Evolutionary conservation across 2,329 filamentous ascomycete genomes (phyloP).

Genomic region (Fusarium poae): DNA sequence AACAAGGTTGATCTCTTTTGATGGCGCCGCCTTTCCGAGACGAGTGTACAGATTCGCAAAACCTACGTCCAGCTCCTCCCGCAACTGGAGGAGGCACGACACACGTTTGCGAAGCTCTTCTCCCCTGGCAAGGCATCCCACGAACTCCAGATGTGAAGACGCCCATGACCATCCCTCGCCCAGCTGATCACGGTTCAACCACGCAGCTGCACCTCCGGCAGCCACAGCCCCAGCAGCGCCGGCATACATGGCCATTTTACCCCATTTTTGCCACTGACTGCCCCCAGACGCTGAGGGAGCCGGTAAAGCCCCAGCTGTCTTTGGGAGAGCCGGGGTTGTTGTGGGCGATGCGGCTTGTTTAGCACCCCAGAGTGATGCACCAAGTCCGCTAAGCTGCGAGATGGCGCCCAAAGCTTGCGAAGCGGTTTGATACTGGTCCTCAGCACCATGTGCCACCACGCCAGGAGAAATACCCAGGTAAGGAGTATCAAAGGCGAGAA

Average conservation of each 20-base stretch:
- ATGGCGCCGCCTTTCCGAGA: slow-evolving; percentile 76
- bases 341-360: slow-evolving; percentile 47
- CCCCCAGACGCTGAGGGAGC: slow-evolving; percentile 47
- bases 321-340: slow-evolving; percentile 35
- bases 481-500: slow-evolving; percentile 94
- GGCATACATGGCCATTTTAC: slow-evolving; percentile 85
- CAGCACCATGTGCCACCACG: slow-evolving; percentile 87
- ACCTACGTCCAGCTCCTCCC: slow-evolving; percentile 75
- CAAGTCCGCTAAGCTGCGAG: slow-evolving; percentile 73
- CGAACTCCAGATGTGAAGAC: slow-evolving; percentile 91
- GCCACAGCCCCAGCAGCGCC: slow-evolving; percentile 86
- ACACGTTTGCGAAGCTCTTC: slow-evolving; percentile 85
- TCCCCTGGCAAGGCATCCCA: slow-evolving; percentile 86
- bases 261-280: slow-evolving; percentile 80
- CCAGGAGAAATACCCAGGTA: slow-evolving; percentile 86
- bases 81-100: slow-evolving; percentile 73
- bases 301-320: slow-evolving; percentile 46
- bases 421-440: slow-evolving; percentile 82
- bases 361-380: slow-evolving; percentile 75
- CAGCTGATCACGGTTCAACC: slow-evolving; percentile 85
- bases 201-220: slow-evolving; percentile 86
- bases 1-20: slow-evolving; percentile 66
- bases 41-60: slow-evolving; percentile 91
- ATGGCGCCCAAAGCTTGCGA: slow-evolving; percentile 78
- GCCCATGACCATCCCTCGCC: slow-evolving; percentile 84